Percentiles rank a stretch among this genome's conserved stretches.
phyloP scores from a whole-genome alignment of 768 basidiomycete genomes.

The Galerina marginata region DNA sequence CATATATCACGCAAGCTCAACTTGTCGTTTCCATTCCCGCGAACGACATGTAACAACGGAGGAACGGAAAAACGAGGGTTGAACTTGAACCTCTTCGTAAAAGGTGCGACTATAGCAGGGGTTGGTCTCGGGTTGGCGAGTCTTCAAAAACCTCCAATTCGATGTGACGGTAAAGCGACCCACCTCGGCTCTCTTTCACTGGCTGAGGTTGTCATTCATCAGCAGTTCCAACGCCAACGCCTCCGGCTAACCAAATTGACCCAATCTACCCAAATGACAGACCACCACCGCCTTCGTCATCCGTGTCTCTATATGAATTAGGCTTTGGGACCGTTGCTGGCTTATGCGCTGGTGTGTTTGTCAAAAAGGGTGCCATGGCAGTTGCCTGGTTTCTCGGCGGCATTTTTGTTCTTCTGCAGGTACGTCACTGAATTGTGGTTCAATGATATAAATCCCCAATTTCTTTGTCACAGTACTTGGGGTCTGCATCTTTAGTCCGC shows the following conservation, averaged over 20 bases:
- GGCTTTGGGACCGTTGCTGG: slow-evolving; percentile 90
- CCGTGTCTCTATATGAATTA: slow-evolving; percentile 80
- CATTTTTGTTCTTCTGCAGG: slow-evolving; percentile 90
- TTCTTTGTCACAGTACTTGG: slow-evolving; percentile 68
- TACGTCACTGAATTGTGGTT: slow-evolving; percentile 35
- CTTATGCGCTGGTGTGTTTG: slow-evolving; percentile 88
- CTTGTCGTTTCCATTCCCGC: not conserved
- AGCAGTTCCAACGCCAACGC: slow-evolving; percentile 6
- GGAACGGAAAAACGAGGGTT: not conserved
- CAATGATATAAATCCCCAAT: not conserved
- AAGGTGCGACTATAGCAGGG: slow-evolving; percentile 42
- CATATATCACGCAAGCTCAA: not conserved
- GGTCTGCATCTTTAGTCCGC: slow-evolving; percentile 70
- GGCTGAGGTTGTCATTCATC: not conserved
- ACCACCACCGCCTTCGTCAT: slow-evolving; percentile 70
- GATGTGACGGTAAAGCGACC: slow-evolving; percentile 58
- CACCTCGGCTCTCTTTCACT: not conserved
- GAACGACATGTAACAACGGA: not conserved
- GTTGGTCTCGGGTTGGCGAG: slow-evolving; percentile 51
- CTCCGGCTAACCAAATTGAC: slow-evolving; percentile 4
- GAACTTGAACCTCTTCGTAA: slow-evolving; percentile 20
- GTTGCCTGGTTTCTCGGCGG: slow-evolving; percentile 90
- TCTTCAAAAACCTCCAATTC: slow-evolving; percentile 39
- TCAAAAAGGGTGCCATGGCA: slow-evolving; percentile 91
- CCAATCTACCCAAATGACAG: slow-evolving; percentile 16